These are phyloP conservation scores for Acer saccharum DNA, from an alignment of 345 rosid genomes.

Conservation along the genomic window DNA sequence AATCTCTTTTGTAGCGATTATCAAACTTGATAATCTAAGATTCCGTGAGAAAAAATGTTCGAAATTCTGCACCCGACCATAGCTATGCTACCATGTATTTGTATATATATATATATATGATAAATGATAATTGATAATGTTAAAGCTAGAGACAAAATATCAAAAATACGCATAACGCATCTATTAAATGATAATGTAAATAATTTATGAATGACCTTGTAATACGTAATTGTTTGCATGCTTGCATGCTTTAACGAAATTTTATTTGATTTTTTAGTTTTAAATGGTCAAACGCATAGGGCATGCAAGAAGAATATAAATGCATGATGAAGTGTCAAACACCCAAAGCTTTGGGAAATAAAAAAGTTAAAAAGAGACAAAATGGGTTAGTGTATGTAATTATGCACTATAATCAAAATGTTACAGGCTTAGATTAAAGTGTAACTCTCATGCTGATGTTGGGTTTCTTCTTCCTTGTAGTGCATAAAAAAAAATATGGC, in stretches of 20 bases:
- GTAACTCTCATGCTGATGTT: constrained; percentile 14
- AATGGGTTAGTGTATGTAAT: constrained; percentile 14
- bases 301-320: neutral
- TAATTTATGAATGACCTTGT: too few relatives aligned
- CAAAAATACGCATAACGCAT: too few relatives aligned
- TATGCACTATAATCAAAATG: constrained; percentile 24
- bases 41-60: too few relatives aligned
- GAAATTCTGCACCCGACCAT: too few relatives aligned
- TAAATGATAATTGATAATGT: too few relatives aligned
- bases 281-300: constrained; percentile 1
- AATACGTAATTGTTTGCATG: neutral
- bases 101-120: too few relatives aligned
- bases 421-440: constrained; percentile 27
- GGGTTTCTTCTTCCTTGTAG: neutral
- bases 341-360: constrained; percentile 31
- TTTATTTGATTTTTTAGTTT: neutral
- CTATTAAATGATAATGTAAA: too few relatives aligned
- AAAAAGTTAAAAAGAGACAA: constrained; percentile 4
- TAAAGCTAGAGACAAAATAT: too few relatives aligned
- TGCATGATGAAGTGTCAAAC: constrained; percentile 18
- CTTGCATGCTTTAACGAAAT: neutral
- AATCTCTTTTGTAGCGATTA: too few relatives aligned
- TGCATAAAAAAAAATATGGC: neutral
- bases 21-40: too few relatives aligned
- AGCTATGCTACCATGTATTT: too few relatives aligned